Base-by-base conservation (phyloP, 179 eudicot species). In the Camellia oleifera region DNA sequence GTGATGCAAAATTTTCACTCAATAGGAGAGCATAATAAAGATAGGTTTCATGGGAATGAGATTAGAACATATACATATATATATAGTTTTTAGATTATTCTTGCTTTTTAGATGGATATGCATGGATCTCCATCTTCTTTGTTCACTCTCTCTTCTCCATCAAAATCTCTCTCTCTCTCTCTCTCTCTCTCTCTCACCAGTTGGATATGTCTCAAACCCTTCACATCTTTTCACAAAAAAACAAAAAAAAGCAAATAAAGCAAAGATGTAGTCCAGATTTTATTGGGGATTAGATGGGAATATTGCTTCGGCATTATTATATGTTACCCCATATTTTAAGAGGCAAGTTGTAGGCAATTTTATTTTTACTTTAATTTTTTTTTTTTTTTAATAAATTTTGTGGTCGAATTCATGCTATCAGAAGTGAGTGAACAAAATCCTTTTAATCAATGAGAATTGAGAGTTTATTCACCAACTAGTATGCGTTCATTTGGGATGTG, bases 51-150 rank as follows among this genome's bases (percentile, higher is more conserved):
- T 48, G 17, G 60, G 42, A 4, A 57, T 46, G 42, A 71, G 58
- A 71, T 50, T 50, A 2, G 58, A 44, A 48, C 14, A 48, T 32
- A 32, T 32, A 32, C 4, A 26, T 26, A 15, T 14, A 46, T 13
- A 68, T 7, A 69, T 53, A 50, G 74, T 18, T 10, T 11, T 66
- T 72, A 52, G 75, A 53, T 72, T 72, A 14, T 18, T 32, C 60
- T 15, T 20, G 14, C 42, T 56, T 72, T 72, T 72, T 72, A 52
- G 58, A 72, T 72, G 75, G 75, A 72, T 72, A 72, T 72, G 75
- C 75, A 72, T 53, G 75, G 61, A 72, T 18, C 60, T 61, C 23
- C 65, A 61, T 32, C 40, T 32, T 32, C 40, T 32, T 32, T 61
- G 65, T 61, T 61, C n/a, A 61, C 23, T 5, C 65, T 56, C 4